Evolutionary conservation across 768 basidiomycete species (phyloP).

Genomic region (Gelatoporia subvermispora): DNA sequence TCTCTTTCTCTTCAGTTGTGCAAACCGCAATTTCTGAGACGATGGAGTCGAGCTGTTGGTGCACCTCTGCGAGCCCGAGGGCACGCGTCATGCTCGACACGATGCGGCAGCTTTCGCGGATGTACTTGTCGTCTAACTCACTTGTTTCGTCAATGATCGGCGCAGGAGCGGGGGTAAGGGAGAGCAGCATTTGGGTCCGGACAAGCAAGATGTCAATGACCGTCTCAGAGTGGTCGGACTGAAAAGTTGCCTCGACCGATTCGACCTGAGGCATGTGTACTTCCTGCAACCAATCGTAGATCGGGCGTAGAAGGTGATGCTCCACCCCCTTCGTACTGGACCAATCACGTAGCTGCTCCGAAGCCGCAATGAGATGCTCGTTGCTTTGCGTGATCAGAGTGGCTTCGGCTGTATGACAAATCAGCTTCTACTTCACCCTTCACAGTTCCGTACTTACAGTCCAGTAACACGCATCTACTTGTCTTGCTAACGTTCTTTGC

Average conservation of each 20-base stretch:
- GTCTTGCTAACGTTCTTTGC: constrained; percentile 21
- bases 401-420: constrained; percentile 6
- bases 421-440: background rate
- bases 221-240: constrained; percentile 23
- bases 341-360: constrained; percentile 6
- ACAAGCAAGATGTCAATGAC: constrained; percentile 64
- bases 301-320: constrained; percentile 28
- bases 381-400: constrained; percentile 1
- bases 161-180: constrained; percentile 8
- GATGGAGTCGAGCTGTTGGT: constrained; percentile 34
- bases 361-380: constrained; percentile 4
- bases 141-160: constrained; percentile 19
- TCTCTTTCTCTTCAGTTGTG: constrained; percentile 27
- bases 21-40: constrained; percentile 35
- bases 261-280: background rate
- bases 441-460: constrained; percentile 25
- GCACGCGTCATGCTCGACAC: constrained; percentile 42
- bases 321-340: constrained; percentile 3
- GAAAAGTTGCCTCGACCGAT: constrained; percentile 3
- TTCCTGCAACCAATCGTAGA: constrained; percentile 26
- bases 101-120: constrained; percentile 42
- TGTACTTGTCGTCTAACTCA: constrained; percentile 41
- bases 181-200: constrained; percentile 56
- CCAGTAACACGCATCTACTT: constrained; percentile 29
- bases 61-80: constrained; percentile 43